Percentiles rank a stretch among this genome's conserved stretches.
Conservation (phyloP, 2,329 filamentous ascomycete genomes). For the Xylariaceae sp. region DNA sequence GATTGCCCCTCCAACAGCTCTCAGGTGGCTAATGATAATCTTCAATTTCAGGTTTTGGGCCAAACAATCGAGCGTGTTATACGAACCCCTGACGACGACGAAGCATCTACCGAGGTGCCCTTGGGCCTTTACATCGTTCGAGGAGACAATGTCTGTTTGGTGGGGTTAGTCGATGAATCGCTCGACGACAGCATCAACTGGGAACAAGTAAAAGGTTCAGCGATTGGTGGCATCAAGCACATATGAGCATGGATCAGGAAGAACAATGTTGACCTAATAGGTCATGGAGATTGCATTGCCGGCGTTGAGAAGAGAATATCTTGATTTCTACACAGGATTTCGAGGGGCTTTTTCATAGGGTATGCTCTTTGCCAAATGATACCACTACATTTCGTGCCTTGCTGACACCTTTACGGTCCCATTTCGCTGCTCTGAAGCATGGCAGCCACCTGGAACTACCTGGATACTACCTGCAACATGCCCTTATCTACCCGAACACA, state of each 20-base stretch:
- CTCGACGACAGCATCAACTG: constrained; percentile 92
- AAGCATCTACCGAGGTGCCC: constrained; percentile 79
- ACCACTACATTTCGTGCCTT: constrained; percentile 37
- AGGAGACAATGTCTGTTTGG: constrained; percentile 91
- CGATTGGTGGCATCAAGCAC: constrained; percentile 87
- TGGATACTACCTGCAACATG: no score
- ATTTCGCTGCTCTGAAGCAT: constrained; percentile 10
- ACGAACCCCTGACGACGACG: constrained; percentile 80
- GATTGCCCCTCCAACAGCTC: background rate
- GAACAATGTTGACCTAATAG: background rate
- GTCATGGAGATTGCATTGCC: constrained; percentile 35
- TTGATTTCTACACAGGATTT: constrained; percentile 7
- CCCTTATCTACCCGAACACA: constrained; percentile 66
- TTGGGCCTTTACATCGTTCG: constrained; percentile 91
- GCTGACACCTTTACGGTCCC: constrained; percentile 39
- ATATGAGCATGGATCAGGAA: constrained; percentile 43
- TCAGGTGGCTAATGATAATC: constrained; percentile 2
- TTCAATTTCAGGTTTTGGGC: constrained; percentile 70
- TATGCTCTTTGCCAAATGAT: constrained; percentile 45
- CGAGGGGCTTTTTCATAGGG: constrained; percentile 35
- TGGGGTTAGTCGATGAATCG: constrained; percentile 88
- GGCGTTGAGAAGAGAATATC: constrained; percentile 38
- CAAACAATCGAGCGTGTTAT: constrained; percentile 90
- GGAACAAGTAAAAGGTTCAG: constrained; percentile 84
- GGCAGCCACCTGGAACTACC: background rate